Percentiles rank a stretch among this genome's conserved stretches.
phyloP scores from a whole-genome alignment of 768 basidiomycete species.

The Mycena galopus region DNA sequence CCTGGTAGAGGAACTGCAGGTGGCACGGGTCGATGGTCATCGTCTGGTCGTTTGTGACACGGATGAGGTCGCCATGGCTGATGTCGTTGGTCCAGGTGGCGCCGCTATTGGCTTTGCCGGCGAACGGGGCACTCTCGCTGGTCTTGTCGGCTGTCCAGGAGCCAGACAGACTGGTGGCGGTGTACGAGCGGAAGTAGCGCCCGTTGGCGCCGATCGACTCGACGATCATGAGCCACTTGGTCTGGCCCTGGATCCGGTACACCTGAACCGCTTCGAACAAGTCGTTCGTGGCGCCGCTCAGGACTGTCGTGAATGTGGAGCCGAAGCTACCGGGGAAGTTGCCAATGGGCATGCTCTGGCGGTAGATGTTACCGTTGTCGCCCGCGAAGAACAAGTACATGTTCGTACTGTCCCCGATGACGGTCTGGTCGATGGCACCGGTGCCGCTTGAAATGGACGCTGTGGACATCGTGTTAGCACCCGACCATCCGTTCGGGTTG shows the following conservation, averaged over 20 bases:
- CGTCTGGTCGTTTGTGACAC: conserved; percentile 33
- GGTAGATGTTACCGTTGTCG: conserved; percentile 33
- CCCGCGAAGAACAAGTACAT: conserved; percentile 34
- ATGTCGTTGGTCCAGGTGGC: conserved; percentile 36
- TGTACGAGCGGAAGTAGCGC: conserved; percentile 37
- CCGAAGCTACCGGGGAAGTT: conserved; percentile 28
- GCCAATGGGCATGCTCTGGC: conserved; percentile 26
- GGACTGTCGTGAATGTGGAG: conserved; percentile 1
- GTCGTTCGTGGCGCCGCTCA: conserved; percentile 25
- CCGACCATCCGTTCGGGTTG: conserved; percentile 31
- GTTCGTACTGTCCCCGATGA: conserved; percentile 33
- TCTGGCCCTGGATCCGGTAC: conserved; percentile 25
- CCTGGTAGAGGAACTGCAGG: conserved; percentile 36
- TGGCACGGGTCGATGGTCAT: conserved; percentile 32
- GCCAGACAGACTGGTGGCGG: conserved; percentile 31
- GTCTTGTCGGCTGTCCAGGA: conserved; percentile 26
- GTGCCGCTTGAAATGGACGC: conserved; percentile 15
- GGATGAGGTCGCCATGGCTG: conserved; percentile 35
- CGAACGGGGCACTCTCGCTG: conserved; percentile 29
- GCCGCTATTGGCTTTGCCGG: conserved; percentile 34
- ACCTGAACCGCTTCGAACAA: conserved; percentile 36
- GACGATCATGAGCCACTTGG: conserved; percentile 30
- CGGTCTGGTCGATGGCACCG: conserved; percentile 28
- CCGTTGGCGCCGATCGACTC: conserved; percentile 35
- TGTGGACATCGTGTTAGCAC: background rate